Conservation (phyloP, 306 rosid genomes). For the Lathyrus tuberosus region DNA sequence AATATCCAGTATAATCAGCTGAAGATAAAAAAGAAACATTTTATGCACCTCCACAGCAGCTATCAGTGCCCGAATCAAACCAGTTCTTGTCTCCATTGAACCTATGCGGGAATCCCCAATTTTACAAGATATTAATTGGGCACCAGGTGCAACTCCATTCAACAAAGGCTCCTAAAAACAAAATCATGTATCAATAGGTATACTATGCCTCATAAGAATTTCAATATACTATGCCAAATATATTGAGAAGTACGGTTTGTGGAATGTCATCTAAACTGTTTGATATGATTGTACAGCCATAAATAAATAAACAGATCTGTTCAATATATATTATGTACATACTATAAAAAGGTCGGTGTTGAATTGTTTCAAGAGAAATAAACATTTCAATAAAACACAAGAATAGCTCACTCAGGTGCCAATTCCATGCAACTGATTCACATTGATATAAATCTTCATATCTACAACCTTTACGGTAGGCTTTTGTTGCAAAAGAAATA, state of each 20-base stretch:
- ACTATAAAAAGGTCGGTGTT: neutral
- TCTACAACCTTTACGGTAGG: slow-evolving; percentile 8
- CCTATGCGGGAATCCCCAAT: slow-evolving; percentile 96
- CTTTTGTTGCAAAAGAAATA: slow-evolving; percentile 28
- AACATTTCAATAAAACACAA: slow-evolving; percentile 2
- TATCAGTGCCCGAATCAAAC: slow-evolving; percentile 88
- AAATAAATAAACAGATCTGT: neutral
- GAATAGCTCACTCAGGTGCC: slow-evolving; percentile 11
- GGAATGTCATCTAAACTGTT: slow-evolving; percentile 5
- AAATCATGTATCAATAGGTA: slow-evolving; percentile 41
- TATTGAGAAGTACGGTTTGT: neutral
- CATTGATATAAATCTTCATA: slow-evolving; percentile 5
- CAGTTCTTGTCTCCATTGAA: slow-evolving; percentile 98
- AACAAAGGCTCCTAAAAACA: slow-evolving; percentile 79
- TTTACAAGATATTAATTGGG: slow-evolving; percentile 94
- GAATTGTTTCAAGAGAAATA: slow-evolving; percentile 17
- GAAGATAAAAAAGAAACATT: slow-evolving; percentile 24
- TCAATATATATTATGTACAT: neutral
- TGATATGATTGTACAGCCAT: slow-evolving; percentile 1
- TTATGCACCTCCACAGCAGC: slow-evolving; percentile 91
- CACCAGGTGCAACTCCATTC: slow-evolving; percentile 99
- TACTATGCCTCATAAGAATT: slow-evolving; percentile 14
- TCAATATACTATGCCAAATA: slow-evolving; percentile 14
- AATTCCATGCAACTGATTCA: slow-evolving; percentile 28
- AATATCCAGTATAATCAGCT: slow-evolving; percentile 28